phyloP scores from a whole-genome alignment of 768 basidiomycete species.

The Amyloporia xantha region DNA sequence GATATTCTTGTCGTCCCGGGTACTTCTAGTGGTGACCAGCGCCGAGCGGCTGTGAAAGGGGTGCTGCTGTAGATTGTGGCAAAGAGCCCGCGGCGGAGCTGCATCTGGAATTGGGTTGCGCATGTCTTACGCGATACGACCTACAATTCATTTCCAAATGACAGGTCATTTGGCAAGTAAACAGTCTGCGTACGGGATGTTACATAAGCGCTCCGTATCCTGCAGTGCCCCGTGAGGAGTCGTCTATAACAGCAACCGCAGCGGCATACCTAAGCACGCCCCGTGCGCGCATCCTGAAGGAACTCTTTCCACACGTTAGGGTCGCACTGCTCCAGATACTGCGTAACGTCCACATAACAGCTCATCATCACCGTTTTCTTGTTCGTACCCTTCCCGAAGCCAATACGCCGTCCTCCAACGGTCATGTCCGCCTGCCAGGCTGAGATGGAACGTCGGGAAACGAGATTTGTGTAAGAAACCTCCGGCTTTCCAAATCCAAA shows the following conservation, averaged over 20 bases:
- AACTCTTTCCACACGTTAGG: conserved; percentile 72
- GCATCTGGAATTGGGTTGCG: too few species aligned
- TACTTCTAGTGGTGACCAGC: too few species aligned
- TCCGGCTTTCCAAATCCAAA: conserved; percentile 73
- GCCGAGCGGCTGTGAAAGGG: too few species aligned
- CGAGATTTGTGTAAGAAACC: conserved; percentile 43
- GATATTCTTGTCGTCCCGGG: too few species aligned
- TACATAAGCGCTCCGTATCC: too few species aligned
- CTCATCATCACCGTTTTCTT: conserved; percentile 69
- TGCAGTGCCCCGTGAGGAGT: conserved; percentile 58
- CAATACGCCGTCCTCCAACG: conserved; percentile 75
- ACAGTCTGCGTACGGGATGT: too few species aligned
- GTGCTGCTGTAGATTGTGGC: too few species aligned
- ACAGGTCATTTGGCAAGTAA: too few species aligned
- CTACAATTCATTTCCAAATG: too few species aligned
- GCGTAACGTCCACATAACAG: conserved; percentile 83
- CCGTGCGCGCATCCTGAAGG: conserved; percentile 49
- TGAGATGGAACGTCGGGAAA: conserved; percentile 15
- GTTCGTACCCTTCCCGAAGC: conserved; percentile 58
- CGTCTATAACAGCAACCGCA: conserved; percentile 58
- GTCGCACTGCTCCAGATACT: conserved; percentile 85
- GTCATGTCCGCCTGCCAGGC: conserved; percentile 71
- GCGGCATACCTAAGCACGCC: conserved; percentile 64
- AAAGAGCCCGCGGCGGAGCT: too few species aligned
- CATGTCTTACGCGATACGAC: too few species aligned